Conservation (phyloP, 148 eudicot genomes). For the Chenopodium album region DNA sequence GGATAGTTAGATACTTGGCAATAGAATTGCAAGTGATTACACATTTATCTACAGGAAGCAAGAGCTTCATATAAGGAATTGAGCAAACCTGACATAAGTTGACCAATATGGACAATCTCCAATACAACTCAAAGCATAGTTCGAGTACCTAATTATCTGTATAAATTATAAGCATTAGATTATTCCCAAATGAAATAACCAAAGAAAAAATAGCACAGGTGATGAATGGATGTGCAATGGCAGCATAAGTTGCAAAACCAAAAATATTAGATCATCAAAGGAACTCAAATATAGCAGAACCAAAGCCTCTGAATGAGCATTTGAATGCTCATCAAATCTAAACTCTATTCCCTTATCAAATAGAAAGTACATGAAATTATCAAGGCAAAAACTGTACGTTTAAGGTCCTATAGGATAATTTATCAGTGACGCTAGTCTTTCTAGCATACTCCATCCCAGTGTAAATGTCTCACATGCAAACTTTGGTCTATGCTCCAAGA, state of each 20-base stretch:
- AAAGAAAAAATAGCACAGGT: background rate
- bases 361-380: background rate
- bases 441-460: background rate
- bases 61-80: slow-evolving; percentile 3
- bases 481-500: background rate
- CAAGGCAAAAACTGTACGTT: background rate
- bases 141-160: slow-evolving; percentile 77
- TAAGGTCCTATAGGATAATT: background rate
- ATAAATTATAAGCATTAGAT: slow-evolving; percentile 25
- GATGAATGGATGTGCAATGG: slow-evolving; percentile 3
- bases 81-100: slow-evolving; percentile 65
- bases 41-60: background rate
- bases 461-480: background rate
- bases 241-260: background rate
- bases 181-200: slow-evolving; percentile 9
- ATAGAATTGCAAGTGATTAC: background rate
- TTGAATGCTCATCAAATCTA: background rate
- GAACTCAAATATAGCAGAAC: background rate
- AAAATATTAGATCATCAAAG: background rate
- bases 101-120: slow-evolving; percentile 58
- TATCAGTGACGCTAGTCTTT: too few relatives aligned
- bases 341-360: background rate
- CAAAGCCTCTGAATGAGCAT: background rate
- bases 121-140: slow-evolving; percentile 69
- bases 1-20: background rate